A percentile compares a stretch with the other conserved stretches of the same genome.
phyloP scores from a whole-genome alignment of 176 grass and related monocot genomes.

The Juncus inflexus region DNA sequence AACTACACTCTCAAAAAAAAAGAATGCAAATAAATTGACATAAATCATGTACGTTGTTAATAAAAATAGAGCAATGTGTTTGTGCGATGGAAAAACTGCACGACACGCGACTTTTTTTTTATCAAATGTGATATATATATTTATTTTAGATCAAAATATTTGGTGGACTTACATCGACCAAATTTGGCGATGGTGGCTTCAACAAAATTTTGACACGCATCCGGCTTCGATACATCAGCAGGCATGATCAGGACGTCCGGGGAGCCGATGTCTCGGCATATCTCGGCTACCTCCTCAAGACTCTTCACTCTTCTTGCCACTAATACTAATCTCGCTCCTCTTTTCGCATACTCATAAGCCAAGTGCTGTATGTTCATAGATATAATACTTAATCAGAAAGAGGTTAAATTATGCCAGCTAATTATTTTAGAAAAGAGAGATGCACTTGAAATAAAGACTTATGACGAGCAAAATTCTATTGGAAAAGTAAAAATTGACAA shows the following conservation, averaged over 20 bases:
- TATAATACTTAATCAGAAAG: not conserved
- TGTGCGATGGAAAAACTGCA: too few relatives aligned
- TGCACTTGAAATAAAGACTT: not conserved
- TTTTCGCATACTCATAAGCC: slow-evolving; percentile 57
- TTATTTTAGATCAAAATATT: too few relatives aligned
- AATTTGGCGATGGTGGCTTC: slow-evolving; percentile 37
- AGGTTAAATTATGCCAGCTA: not conserved
- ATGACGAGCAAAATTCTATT: not conserved
- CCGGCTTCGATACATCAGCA: slow-evolving; percentile 31
- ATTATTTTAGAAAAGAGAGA: not conserved
- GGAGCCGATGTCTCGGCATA: slow-evolving; percentile 34
- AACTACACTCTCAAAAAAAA: too few relatives aligned
- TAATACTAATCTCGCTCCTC: slow-evolving; percentile 45
- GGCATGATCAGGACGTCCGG: slow-evolving; percentile 43
- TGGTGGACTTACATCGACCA: slow-evolving; percentile 31
- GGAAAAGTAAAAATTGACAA: not conserved
- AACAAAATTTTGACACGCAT: slow-evolving; percentile 40
- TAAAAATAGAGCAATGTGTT: too few relatives aligned
- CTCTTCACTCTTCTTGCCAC: slow-evolving; percentile 50
- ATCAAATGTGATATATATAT: too few relatives aligned
- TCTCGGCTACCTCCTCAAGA: slow-evolving; percentile 41
- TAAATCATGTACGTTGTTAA: too few relatives aligned
- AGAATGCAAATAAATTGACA: too few relatives aligned
- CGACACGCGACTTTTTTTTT: too few relatives aligned
- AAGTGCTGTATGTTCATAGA: slow-evolving; percentile 33